Evolutionary conservation across 257 asterid genomes (phyloP), one percentile per base, ranked within the genome.

Genomic region (Misopates orontium): DNA sequence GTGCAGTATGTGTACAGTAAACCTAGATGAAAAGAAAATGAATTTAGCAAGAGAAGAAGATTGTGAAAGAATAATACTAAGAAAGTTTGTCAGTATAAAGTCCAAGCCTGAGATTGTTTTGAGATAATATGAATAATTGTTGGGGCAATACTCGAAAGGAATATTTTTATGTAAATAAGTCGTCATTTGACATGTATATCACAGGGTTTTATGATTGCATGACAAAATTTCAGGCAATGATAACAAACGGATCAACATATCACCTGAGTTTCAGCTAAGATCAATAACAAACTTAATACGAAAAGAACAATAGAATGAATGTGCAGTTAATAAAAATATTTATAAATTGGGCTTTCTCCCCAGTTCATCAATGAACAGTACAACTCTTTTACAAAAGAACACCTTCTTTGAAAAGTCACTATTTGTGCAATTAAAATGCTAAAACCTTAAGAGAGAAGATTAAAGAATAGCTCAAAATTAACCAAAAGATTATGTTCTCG

Each of bases 1-100:
- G 96, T 48, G 85, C 96, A 47, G 98, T 89, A 67, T 92, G 98
- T 28, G 92, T 89, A 79, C 97, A 89, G 75, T 92, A 92, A 24
- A 89, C 97, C 98, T 92, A 72, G 32, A 78, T 32, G 70, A 57
- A 59, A 61, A 17, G 47, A 47, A 42, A 17, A 53, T 58, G 14
- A 62, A 59, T 18, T 64, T 25, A 64, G 55, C 42, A 67, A 51
- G 47, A 53, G 25, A 19, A 13, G n/a, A 54, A 21, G 52, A 49
- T 44, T 22, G 42, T 47, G 42, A 59, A 60, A 51, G 36, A 56
- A 56, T 28, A 40, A 50, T 40, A 1, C 17, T 25, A 5, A n/a
- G 25, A 32, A 40, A 24, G 36, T n/a, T 10, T 20, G 4, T 51
- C 41, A 63, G 69, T 28, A 44, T 58, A 56, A 54, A 17, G 18